Percentiles rank a stretch among this genome's conserved stretches.
These are phyloP conservation scores for Ophiostoma himal-ulmi DNA, from an alignment of 2,329 filamentous ascomycete species.

Conservation along the genomic window DNA sequence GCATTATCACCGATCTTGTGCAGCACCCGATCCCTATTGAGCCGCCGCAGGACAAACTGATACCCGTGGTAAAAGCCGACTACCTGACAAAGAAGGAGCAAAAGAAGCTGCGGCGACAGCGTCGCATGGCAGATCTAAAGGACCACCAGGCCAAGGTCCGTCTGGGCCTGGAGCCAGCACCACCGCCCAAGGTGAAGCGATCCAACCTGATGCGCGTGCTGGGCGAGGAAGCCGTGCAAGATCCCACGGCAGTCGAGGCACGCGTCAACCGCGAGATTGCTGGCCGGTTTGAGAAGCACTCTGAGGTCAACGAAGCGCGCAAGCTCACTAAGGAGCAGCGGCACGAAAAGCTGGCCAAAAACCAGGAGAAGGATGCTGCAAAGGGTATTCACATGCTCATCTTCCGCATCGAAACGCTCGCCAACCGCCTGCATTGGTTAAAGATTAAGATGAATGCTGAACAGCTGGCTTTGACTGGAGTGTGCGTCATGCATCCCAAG, in stretches of 20 bases:
- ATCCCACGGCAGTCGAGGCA: constrained; percentile 93
- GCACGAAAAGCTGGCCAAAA: constrained; percentile 71
- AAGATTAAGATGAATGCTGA: constrained; percentile 91
- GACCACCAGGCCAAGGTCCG: constrained; percentile 96
- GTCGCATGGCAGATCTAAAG: constrained; percentile 86
- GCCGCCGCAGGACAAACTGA: constrained; percentile 81
- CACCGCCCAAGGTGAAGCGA: constrained; percentile 93
- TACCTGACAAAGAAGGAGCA: constrained; percentile 87
- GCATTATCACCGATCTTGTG: constrained; percentile 82
- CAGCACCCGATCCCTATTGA: constrained; percentile 90
- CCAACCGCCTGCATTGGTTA: constrained; percentile 88
- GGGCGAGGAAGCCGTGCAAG: constrained; percentile 84
- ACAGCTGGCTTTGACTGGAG: constrained; percentile 76
- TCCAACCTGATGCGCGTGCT: constrained; percentile 96
- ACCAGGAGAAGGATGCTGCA: constrained; percentile 82
- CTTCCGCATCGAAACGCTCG: constrained; percentile 83
- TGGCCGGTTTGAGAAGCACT: constrained; percentile 73
- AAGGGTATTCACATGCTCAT: constrained; percentile 82
- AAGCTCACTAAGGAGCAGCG: constrained; percentile 84
- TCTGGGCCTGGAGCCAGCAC: constrained; percentile 80
- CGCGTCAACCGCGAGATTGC: constrained; percentile 89
- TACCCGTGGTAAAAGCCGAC: constrained; percentile 77
- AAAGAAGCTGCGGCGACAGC: constrained; percentile 81
- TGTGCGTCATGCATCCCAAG: constrained; percentile 86
- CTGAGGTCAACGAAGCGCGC: constrained; percentile 72